Percentiles rank a stretch among this genome's conserved stretches.
Evolutionary conservation across 805 yeast species (phyloP).

Genomic region (Starmerella gropengiesseri): DNA sequence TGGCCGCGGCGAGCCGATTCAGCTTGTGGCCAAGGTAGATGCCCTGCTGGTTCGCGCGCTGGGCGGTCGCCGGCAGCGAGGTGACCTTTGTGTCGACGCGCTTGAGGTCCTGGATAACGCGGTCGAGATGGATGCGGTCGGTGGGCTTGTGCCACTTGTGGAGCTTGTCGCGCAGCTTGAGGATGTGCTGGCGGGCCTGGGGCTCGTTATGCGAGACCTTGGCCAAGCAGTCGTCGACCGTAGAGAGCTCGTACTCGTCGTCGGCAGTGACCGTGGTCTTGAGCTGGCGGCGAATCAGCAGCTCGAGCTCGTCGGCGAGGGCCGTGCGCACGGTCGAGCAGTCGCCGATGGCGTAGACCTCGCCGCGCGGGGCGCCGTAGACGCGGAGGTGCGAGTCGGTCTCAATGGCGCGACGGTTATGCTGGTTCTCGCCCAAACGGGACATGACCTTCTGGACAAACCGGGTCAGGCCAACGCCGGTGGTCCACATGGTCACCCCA

Average conservation of each 20-base stretch:
- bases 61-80: slow-evolving; percentile 64
- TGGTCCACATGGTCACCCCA: slow-evolving; percentile 65
- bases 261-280: slow-evolving; percentile 32
- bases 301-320: slow-evolving; percentile 45
- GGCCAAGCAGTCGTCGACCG: slow-evolving; percentile 15
- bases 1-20: slow-evolving; percentile 36
- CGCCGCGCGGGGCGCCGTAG: slow-evolving; percentile 55
- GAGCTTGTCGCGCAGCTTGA: slow-evolving; percentile 21
- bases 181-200: slow-evolving; percentile 22
- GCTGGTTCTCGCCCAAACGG: slow-evolving; percentile 39
- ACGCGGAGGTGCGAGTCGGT: slow-evolving; percentile 65
- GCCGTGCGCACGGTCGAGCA: slow-evolving; percentile 57
- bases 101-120: slow-evolving; percentile 40
- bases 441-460: slow-evolving; percentile 46
- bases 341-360: slow-evolving; percentile 63
- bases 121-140: slow-evolving; percentile 37
- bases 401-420: slow-evolving; percentile 60
- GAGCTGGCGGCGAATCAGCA: slow-evolving; percentile 37
- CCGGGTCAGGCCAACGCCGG: slow-evolving; percentile 61
- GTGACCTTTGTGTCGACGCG: slow-evolving; percentile 54
- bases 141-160: slow-evolving; percentile 17
- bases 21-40: slow-evolving; percentile 51
- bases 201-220: slow-evolving; percentile 22
- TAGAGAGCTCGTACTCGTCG: slow-evolving; percentile 15
- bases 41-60: slow-evolving; percentile 64